These are phyloP conservation scores for Castanea crenata DNA, from an alignment of 306 rosid genomes.

Conservation along the genomic window DNA sequence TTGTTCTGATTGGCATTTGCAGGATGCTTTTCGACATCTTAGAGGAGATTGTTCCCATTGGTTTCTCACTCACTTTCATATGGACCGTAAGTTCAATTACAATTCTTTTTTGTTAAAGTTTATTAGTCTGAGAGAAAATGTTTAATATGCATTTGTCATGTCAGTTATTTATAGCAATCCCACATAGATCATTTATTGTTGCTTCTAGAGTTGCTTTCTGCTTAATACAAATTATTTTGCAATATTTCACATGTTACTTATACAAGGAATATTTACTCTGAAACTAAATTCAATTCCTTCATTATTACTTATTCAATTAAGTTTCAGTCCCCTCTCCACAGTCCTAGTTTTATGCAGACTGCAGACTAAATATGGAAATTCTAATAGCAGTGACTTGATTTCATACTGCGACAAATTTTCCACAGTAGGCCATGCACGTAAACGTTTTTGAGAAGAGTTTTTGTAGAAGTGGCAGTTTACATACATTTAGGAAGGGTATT, in stretches of 20 bases:
- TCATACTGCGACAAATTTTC: not conserved
- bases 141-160: not conserved
- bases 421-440: not conserved
- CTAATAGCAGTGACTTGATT: not conserved
- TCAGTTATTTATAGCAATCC: not conserved
- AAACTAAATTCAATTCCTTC: not conserved
- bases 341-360: not conserved
- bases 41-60: constrained; percentile 90
- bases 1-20: constrained; percentile 30
- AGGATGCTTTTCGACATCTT: constrained; percentile 95
- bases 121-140: not conserved
- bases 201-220: not conserved
- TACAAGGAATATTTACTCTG: not conserved
- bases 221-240: not conserved
- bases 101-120: constrained; percentile 12
- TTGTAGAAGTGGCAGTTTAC: not conserved
- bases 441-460: not conserved
- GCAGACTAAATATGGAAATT: not conserved
- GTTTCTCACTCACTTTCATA: constrained; percentile 94
- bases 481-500: not conserved
- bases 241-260: not conserved
- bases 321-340: not conserved
- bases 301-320: not conserved
- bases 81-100: constrained; percentile 79
- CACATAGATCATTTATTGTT: not conserved